These are phyloP conservation scores for Sungouiozyma ichnusensis DNA, from an alignment of 805 yeast genomes.

Conservation along the genomic window DNA sequence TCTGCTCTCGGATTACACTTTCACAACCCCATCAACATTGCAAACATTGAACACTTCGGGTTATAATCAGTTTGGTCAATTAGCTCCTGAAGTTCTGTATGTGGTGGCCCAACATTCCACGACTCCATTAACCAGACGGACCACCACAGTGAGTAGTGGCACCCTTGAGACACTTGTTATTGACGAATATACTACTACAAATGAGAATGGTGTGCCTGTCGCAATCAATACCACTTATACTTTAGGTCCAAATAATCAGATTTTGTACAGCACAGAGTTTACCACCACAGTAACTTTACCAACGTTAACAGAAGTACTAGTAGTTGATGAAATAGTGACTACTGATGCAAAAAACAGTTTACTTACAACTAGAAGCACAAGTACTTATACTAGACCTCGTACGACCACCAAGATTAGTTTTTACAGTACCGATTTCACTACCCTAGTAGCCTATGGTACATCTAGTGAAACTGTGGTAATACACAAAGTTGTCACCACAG, in stretches of 20 bases:
- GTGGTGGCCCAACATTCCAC: neutral
- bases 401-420: neutral
- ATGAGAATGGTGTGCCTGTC: neutral
- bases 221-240: neutral
- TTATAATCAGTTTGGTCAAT: neutral
- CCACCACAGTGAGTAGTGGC: neutral
- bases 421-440: neutral
- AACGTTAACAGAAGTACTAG: neutral
- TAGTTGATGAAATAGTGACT: neutral
- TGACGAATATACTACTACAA: neutral
- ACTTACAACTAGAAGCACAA: neutral
- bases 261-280: neutral
- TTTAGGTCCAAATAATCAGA: neutral
- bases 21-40: neutral
- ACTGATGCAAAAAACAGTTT: neutral
- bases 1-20: neutral
- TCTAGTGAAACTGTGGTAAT: neutral
- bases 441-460: neutral
- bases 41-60: neutral
- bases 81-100: neutral
- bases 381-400: neutral
- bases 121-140: neutral
- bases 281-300: neutral
- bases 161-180: neutral
- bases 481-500: neutral